Percentiles rank a stretch among this genome's conserved stretches.
Conservation (phyloP, 1,284 basidiomycete genomes). For the Schizophyllum amplum region DNA sequence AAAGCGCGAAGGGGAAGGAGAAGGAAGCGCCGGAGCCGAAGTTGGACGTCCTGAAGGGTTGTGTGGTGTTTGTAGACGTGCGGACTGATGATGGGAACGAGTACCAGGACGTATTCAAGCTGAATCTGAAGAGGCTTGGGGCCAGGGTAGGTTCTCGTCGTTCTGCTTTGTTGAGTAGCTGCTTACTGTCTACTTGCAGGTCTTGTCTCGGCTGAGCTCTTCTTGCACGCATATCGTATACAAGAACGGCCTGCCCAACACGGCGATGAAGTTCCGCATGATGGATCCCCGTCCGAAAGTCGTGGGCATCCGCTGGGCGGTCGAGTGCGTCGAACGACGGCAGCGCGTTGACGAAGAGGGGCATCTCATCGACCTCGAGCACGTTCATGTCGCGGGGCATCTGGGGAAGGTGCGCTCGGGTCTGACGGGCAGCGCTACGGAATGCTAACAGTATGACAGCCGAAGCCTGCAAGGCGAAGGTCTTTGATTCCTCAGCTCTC, state of each 20-base stretch:
- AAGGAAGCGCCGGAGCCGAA: constrained; percentile 18
- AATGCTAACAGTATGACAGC: not conserved
- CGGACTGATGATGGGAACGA: constrained; percentile 82
- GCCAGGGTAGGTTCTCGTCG: constrained; percentile 55
- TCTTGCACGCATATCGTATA: constrained; percentile 87
- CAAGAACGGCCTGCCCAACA: constrained; percentile 80
- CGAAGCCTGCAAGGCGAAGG: not conserved
- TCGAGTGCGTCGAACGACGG: constrained; percentile 72
- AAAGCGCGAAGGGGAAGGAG: constrained; percentile 16
- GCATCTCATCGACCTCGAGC: constrained; percentile 63
- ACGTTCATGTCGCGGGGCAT: constrained; percentile 52
- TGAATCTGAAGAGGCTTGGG: constrained; percentile 77
- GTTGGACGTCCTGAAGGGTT: constrained; percentile 59
- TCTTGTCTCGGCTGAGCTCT: constrained; percentile 57
- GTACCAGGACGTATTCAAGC: constrained; percentile 74
- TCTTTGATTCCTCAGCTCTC: not conserved
- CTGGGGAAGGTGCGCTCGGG: not conserved
- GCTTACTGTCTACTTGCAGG: constrained; percentile 26
- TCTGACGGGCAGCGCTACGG: not conserved
- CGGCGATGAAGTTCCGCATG: constrained; percentile 39
- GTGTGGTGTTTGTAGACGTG: constrained; percentile 86
- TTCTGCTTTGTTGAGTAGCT: not conserved
- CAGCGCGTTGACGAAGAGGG: constrained; percentile 56
- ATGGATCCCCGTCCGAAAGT: constrained; percentile 63
- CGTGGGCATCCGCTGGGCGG: constrained; percentile 90